These are phyloP conservation scores for Chrysanthemum lavandulifolium DNA, from an alignment of 129 eudicot genomes.

Conservation along the genomic window DNA sequence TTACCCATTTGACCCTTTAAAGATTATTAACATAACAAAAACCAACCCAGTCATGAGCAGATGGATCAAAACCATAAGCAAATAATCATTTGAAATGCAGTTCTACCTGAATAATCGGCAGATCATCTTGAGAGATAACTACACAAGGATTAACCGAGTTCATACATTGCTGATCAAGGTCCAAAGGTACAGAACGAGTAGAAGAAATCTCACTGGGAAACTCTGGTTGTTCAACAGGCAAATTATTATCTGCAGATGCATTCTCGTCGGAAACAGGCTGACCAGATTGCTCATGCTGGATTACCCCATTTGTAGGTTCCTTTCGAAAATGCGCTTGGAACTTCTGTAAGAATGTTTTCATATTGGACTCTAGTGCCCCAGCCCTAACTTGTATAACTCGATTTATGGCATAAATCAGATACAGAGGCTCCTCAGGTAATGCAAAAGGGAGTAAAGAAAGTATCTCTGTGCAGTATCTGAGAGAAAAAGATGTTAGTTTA, in stretches of 20 bases:
- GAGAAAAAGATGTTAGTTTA: slow-evolving; percentile 25
- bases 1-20: too few relatives aligned
- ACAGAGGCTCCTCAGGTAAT: slow-evolving; percentile 86
- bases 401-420: slow-evolving; percentile 79
- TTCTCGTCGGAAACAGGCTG: slow-evolving; percentile 31
- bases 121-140: slow-evolving; percentile 47
- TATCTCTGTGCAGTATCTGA: slow-evolving; percentile 93
- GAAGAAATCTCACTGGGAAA: slow-evolving; percentile 30
- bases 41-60: too few relatives aligned
- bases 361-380: slow-evolving; percentile 78
- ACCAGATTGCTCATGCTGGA: slow-evolving; percentile 29
- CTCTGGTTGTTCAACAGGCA: slow-evolving; percentile 27
- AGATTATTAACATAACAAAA: too few relatives aligned
- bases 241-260: slow-evolving; percentile 32
- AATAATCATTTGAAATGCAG: too few relatives aligned
- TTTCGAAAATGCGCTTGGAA: slow-evolving; percentile 47
- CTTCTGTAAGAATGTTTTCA: slow-evolving; percentile 66
- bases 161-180: slow-evolving; percentile 33
- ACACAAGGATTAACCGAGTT: slow-evolving; percentile 25
- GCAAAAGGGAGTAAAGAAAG: slow-evolving; percentile 89
- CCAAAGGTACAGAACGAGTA: slow-evolving; percentile 25
- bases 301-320: slow-evolving; percentile 45
- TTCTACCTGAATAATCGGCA: slow-evolving; percentile 70
- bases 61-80: not conserved
- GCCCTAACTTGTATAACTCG: slow-evolving; percentile 94